Evolutionary conservation across 1,284 basidiomycete genomes (phyloP), one percentile per base, ranked within the genome.

Genomic region (Ceratobasidium sp.): DNA sequence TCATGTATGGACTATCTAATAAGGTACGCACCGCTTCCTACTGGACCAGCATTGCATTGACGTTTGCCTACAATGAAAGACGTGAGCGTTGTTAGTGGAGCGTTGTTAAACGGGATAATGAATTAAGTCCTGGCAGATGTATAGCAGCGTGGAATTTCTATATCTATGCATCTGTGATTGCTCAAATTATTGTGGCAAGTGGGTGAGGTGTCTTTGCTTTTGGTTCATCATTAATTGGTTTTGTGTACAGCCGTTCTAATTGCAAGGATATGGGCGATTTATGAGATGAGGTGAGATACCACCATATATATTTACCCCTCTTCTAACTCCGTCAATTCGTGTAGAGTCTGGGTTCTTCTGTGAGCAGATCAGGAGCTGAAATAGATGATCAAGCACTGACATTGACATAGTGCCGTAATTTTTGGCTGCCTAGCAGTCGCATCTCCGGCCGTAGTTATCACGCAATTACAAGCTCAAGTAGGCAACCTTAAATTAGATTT

Each of bases 211-310:
- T 38, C 28, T 4, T 33, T 38, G 12, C n/a, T 61, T 61, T 12
- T 17, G 13, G 2, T 38, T 17, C 15, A 61, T 15, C 28, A 54
- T 7, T 23, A 7, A 28, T 4, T 40, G 38, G 33, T 15, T 38
- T 52, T 20, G 17, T 6, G 10, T 26, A 20, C n/a, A 70, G 68
- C 28, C 17, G 33, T 70, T 42, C 26, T 70, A 17, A 70, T 40
- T 26, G 68, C 68, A 15, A 20, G 68, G 40, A 57, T 70, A 57
- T 57, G 68, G 68, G 68, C 68, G 15, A 57, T 70, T 23, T 70
- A 70, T 46, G 1, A 59, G 52, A 56, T 50, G 38, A 56, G 59
- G 68, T 70, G 50, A 42, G 68, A 44, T 10, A 20, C 28, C 4
- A 6, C 20, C 17, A 12, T 52, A 26, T 23, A 7, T 61, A 38